Conservation (phyloP, 345 rosid species). For the Eutrema japonicum region DNA sequence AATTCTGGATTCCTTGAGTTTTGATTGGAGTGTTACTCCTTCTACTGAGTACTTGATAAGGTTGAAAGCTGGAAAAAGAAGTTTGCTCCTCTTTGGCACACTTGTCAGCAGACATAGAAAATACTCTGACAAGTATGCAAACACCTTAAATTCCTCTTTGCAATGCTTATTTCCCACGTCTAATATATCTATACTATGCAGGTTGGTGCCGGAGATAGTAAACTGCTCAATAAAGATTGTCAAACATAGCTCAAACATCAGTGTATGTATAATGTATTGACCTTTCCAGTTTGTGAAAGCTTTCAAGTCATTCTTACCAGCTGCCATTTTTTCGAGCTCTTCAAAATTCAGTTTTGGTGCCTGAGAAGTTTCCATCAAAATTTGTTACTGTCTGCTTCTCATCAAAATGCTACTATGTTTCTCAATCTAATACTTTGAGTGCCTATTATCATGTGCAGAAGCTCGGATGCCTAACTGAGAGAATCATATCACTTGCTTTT, state of each 20-base stretch:
- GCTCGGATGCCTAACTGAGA: constrained; percentile 66
- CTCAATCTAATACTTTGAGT: constrained; percentile 24
- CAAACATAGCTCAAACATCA: constrained; percentile 56
- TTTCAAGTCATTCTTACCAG: constrained; percentile 22
- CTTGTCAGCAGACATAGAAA: constrained; percentile 84
- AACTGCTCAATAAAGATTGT: constrained; percentile 66
- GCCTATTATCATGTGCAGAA: constrained; percentile 55
- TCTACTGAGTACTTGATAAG: constrained; percentile 55
- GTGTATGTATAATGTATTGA: constrained; percentile 60
- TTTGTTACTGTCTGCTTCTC: constrained; percentile 3
- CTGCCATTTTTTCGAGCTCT: constrained; percentile 12
- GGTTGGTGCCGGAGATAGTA: constrained; percentile 74
- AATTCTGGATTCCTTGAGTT: constrained; percentile 68
- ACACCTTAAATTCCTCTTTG: constrained; percentile 14
- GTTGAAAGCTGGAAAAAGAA: constrained; percentile 77
- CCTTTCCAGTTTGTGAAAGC: constrained; percentile 23
- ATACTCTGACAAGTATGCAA: constrained; percentile 71
- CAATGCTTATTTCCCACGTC: constrained; percentile 11
- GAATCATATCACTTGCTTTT: constrained; percentile 75
- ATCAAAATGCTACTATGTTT: constrained; percentile 24
- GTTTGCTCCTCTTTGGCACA: constrained; percentile 70
- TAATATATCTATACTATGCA: constrained; percentile 43
- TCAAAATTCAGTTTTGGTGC: constrained; percentile 13
- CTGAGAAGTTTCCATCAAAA: constrained; percentile 18
- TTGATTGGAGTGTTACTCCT: constrained; percentile 47